These are phyloP conservation scores for Delonix regia DNA, from an alignment of 306 rosid genomes.

Conservation along the genomic window DNA sequence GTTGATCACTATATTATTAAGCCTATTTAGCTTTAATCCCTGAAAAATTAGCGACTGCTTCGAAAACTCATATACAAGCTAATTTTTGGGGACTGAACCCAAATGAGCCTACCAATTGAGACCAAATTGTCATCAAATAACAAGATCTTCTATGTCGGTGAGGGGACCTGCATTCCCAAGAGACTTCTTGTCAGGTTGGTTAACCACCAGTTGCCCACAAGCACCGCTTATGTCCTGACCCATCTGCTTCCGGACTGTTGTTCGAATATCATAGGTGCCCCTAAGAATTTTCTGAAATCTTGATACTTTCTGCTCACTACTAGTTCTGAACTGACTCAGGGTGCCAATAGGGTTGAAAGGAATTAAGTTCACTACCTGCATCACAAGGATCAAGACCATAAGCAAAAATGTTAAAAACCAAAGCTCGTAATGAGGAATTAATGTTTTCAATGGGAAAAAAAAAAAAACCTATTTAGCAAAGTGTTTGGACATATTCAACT, in stretches of 20 bases:
- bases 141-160: constrained; percentile 93
- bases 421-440: neutral
- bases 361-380: constrained; percentile 91
- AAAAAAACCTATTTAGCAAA: neutral
- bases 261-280: constrained; percentile 77
- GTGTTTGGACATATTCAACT: constrained; percentile 8
- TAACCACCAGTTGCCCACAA: constrained; percentile 94
- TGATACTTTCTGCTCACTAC: constrained; percentile 67
- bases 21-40: neutral
- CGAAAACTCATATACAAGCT: too few relatives aligned
- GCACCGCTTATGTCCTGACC: constrained; percentile 98
- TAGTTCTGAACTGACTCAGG: constrained; percentile 76
- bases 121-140: constrained; percentile 3
- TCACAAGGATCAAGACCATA: constrained; percentile 33
- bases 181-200: constrained; percentile 55
- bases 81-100: neutral
- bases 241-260: constrained; percentile 91
- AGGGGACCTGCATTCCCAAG: constrained; percentile 47
- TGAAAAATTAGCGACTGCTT: neutral
- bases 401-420: constrained; percentile 10
- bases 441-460: neutral
- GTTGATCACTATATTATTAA: neutral
- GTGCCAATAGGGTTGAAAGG: constrained; percentile 93
- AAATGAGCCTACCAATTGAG: neutral
- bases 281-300: constrained; percentile 80